phyloP scores from a whole-genome alignment of 208 protist genomes.

The Zelonia costaricensis region DNA sequence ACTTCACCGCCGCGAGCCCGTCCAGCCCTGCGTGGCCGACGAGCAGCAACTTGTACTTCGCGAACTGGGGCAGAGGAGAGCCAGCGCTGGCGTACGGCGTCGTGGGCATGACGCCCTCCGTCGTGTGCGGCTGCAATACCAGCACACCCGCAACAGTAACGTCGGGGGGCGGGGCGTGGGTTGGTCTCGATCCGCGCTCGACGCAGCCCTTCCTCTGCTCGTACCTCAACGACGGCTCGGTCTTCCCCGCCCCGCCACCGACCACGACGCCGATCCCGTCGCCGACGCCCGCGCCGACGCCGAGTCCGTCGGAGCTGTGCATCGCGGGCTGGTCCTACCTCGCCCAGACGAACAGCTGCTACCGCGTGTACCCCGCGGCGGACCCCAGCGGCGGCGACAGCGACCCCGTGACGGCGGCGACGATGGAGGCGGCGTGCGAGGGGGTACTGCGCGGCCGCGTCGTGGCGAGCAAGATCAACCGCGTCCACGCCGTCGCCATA shows the following conservation, averaged over 20 bases:
- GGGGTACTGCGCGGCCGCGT: slow-evolving; percentile 26
- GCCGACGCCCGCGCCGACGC: slow-evolving; percentile 4
- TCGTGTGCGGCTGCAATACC: slow-evolving; percentile 4
- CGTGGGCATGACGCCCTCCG: slow-evolving; percentile 29
- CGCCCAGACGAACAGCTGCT: slow-evolving; percentile 28
- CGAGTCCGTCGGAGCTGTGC: slow-evolving; percentile 13
- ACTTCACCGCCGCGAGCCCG: slow-evolving; percentile 22
- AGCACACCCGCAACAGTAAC: not conserved
- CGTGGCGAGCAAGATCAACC: slow-evolving; percentile 21
- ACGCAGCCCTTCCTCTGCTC: slow-evolving; percentile 65
- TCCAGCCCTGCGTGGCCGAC: slow-evolving; percentile 73
- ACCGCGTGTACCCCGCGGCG: slow-evolving; percentile 27
- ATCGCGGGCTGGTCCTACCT: slow-evolving; percentile 30
- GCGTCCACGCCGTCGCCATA: slow-evolving; percentile 44
- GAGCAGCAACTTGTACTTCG: slow-evolving; percentile 37
- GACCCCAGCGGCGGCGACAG: not conserved
- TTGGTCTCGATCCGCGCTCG: slow-evolving; percentile 42
- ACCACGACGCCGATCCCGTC: slow-evolving; percentile 19
- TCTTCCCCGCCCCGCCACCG: slow-evolving; percentile 20
- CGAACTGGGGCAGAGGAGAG: slow-evolving; percentile 45
- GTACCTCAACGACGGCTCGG: slow-evolving; percentile 69
- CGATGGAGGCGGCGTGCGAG: slow-evolving; percentile 46
- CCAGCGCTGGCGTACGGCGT: slow-evolving; percentile 48
- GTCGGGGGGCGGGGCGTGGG: slow-evolving; percentile 28
- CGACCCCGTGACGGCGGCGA: slow-evolving; percentile 31